Percentiles rank a stretch among this genome's conserved stretches.
Evolutionary conservation across 176 grass and related monocot species (phyloP).

Genomic region (Cenchrus fungigraminus): DNA sequence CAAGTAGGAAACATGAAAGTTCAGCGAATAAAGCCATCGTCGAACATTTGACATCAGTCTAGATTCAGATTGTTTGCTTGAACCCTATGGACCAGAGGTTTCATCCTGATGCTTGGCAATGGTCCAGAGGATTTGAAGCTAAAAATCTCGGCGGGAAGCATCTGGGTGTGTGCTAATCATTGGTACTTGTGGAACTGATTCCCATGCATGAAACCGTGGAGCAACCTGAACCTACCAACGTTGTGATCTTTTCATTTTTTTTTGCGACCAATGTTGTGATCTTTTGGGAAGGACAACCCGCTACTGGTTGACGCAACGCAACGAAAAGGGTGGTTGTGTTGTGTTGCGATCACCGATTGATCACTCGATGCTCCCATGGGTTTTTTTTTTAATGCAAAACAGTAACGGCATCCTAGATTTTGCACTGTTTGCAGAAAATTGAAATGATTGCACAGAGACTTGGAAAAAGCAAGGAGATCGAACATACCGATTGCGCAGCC

Average conservation of each 20-base stretch:
- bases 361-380: slow-evolving; percentile 1
- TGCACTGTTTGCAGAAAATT: background rate
- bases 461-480: background rate
- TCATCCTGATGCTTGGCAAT: slow-evolving; percentile 4
- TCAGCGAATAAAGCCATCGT: slow-evolving; percentile 39
- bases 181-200: slow-evolving; percentile 50
- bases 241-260: background rate
- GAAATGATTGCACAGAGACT: background rate
- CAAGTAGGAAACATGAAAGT: slow-evolving; percentile 33
- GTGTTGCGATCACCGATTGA: background rate
- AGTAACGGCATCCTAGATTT: background rate
- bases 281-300: slow-evolving; percentile 15
- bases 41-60: slow-evolving; percentile 48
- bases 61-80: slow-evolving; percentile 24
- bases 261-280: slow-evolving; percentile 34
- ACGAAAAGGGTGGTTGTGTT: slow-evolving; percentile 3
- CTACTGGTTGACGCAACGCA: slow-evolving; percentile 3
- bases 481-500: slow-evolving; percentile 19
- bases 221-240: slow-evolving; percentile 51
- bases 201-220: slow-evolving; percentile 42
- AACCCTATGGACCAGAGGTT: slow-evolving; percentile 9
- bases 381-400: background rate
- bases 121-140: slow-evolving; percentile 16
- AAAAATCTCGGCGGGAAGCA: slow-evolving; percentile 3
- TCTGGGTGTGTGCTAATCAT: slow-evolving; percentile 24